Evolutionary conservation across 2,329 filamentous ascomycete genomes (phyloP).

Genomic region (Botrytis paeoniae): DNA sequence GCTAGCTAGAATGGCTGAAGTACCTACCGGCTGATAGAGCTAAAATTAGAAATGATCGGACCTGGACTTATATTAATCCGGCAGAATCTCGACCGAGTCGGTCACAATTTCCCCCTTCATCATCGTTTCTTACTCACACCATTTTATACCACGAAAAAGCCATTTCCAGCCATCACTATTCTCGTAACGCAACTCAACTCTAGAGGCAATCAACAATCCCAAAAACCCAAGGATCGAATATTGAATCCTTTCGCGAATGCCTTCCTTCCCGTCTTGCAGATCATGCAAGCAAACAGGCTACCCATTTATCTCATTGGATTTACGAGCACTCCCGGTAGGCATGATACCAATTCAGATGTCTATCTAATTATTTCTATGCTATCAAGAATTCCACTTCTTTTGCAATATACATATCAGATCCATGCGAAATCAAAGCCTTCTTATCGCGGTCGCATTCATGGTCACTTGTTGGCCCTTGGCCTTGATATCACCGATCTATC

Average conservation of each 20-base stretch:
- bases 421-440: background rate
- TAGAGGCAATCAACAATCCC: too few species aligned
- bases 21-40: background rate
- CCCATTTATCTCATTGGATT: background rate
- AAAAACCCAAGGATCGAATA: too few species aligned
- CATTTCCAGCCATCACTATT: background rate
- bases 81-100: background rate
- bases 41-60: background rate
- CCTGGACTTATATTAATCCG: background rate
- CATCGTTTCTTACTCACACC: background rate
- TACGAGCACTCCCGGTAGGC: background rate
- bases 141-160: background rate
- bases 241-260: conserved; percentile 5
- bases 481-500: background rate
- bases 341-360: background rate
- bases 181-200: background rate
- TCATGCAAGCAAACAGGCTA: background rate
- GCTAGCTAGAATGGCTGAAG: background rate
- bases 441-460: background rate
- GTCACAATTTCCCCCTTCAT: background rate
- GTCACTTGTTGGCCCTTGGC: background rate
- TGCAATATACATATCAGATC: too few species aligned
- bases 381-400: background rate
- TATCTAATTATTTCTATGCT: background rate
- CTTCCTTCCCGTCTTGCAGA: background rate